Percentiles rank a stretch among this genome's conserved stretches.
phyloP scores from a whole-genome alignment of 331 rosid genomes.

The Spiraea crenata region DNA sequence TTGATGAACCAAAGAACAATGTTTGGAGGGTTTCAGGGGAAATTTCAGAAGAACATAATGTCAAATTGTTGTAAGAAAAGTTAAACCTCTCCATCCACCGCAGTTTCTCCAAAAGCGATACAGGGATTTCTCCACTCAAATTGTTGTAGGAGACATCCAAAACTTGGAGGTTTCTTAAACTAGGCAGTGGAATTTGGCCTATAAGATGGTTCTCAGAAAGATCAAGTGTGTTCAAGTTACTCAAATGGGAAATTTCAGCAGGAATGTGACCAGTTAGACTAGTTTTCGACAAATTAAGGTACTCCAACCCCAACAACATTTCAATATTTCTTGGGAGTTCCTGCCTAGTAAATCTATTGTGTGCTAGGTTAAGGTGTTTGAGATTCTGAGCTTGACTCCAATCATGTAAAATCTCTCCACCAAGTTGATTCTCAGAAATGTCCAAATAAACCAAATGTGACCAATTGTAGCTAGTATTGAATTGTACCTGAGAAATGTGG shows the following conservation, averaged over 20 bases:
- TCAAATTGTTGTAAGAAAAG: constrained; percentile 86
- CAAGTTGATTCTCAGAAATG: constrained; percentile 76
- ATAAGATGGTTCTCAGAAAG: constrained; percentile 75
- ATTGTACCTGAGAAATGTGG: constrained; percentile 74
- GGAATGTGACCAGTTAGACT: constrained; percentile 68
- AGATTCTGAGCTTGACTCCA: constrained; percentile 54
- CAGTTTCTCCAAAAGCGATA: constrained; percentile 52
- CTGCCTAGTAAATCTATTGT: constrained; percentile 70
- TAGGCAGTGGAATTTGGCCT: constrained; percentile 55
- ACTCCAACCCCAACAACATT: constrained; percentile 53
- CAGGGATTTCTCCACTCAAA: constrained; percentile 76
- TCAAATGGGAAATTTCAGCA: constrained; percentile 47
- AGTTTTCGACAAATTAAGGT: constrained; percentile 75
- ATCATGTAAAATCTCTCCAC: constrained; percentile 66
- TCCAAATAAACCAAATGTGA: constrained; percentile 79
- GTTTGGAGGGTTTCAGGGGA: constrained; percentile 39
- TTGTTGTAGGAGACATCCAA: constrained; percentile 80
- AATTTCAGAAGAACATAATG: constrained; percentile 68
- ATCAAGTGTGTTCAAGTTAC: constrained; percentile 61
- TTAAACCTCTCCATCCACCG: constrained; percentile 73
- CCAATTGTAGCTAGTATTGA: constrained; percentile 56
- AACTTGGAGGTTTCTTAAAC: constrained; percentile 46
- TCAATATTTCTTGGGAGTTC: constrained; percentile 48
- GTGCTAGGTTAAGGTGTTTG: constrained; percentile 75
- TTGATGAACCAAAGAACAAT: constrained; percentile 64